Evolutionary conservation across 306 rosid genomes (phyloP).

Genomic region (Cercis canadensis): DNA sequence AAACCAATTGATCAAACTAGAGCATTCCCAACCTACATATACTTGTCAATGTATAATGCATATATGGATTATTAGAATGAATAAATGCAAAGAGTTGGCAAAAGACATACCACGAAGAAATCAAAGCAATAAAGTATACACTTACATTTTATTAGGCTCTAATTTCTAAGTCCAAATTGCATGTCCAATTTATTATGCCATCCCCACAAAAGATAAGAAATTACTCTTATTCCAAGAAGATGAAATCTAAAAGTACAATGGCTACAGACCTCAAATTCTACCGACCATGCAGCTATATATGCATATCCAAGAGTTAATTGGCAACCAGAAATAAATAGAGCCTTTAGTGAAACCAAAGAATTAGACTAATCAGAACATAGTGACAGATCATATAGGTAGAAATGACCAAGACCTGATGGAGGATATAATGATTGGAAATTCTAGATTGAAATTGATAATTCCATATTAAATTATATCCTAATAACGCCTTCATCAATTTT

Average conservation of each 20-base stretch:
- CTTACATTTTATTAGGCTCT: not conserved
- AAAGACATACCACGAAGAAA: constrained; percentile 22
- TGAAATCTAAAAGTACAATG: too few relatives aligned
- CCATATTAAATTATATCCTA: too few relatives aligned
- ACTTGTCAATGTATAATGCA: not conserved
- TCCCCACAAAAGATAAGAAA: too few relatives aligned
- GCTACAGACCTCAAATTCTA: too few relatives aligned
- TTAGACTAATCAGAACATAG: constrained; percentile 1
- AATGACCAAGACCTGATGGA: not conserved
- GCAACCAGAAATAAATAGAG: not conserved
- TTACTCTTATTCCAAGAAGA: too few relatives aligned
- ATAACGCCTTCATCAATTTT: constrained; percentile 6
- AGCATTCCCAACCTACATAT: constrained; percentile 9
- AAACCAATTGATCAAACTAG: not conserved
- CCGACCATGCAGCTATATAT: too few relatives aligned
- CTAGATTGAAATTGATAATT: not conserved
- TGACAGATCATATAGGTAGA: constrained; percentile 19
- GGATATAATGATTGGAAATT: not conserved
- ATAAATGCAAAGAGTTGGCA: constrained; percentile 14
- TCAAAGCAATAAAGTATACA: constrained; percentile 16
- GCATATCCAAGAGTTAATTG: too few relatives aligned
- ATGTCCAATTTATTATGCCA: constrained; percentile 11
- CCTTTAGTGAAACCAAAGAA: not conserved
- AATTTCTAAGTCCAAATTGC: constrained; percentile 14
- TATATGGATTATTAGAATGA: constrained; percentile 21